A percentile compares a stretch with the other conserved stretches of the same genome.
These are phyloP conservation scores for Tuber aestivum DNA, from an alignment of 495 filamentous ascomycete genomes.

Conservation along the genomic window DNA sequence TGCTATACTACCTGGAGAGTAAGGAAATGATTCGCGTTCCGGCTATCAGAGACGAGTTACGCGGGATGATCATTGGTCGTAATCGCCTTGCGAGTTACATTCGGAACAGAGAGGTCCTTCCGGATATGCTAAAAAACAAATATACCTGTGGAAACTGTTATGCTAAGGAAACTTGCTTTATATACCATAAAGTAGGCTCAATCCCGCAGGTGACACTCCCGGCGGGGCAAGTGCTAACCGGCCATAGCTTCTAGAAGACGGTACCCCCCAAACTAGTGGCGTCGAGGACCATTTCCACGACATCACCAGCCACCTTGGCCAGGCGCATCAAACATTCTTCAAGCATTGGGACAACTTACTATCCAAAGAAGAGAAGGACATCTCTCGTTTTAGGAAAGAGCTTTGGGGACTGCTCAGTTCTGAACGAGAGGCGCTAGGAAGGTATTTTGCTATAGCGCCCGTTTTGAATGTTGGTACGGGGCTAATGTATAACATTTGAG, in stretches of 20 bases:
- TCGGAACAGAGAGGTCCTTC: conserved; percentile 70
- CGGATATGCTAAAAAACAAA: conserved; percentile 74
- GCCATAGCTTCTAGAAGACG: conserved; percentile 55
- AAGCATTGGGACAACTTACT: conserved; percentile 88
- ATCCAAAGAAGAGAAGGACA: conserved; percentile 87
- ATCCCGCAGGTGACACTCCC: not conserved
- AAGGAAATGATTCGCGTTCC: conserved; percentile 79
- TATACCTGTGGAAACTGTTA: conserved; percentile 78
- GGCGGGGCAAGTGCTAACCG: conserved; percentile 11
- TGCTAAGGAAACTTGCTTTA: conserved; percentile 78
- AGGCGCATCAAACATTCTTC: conserved; percentile 73
- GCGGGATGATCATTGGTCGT: conserved; percentile 94
- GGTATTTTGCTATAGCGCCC: conserved; percentile 54
- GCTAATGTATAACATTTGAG: not conserved
- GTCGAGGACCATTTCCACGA: conserved; percentile 70
- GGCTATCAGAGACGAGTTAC: conserved; percentile 73
- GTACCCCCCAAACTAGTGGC: conserved; percentile 70
- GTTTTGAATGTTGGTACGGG: not conserved
- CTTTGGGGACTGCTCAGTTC: conserved; percentile 91
- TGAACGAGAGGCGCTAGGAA: conserved; percentile 78
- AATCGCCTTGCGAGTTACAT: conserved; percentile 81
- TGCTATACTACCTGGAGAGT: conserved; percentile 90
- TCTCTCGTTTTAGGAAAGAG: conserved; percentile 75
- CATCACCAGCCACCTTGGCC: conserved; percentile 65
- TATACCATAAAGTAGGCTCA: conserved; percentile 78